These are phyloP conservation scores for Euphorbia celastroides DNA, from an alignment of 441 rosid genomes.

Conservation along the genomic window DNA sequence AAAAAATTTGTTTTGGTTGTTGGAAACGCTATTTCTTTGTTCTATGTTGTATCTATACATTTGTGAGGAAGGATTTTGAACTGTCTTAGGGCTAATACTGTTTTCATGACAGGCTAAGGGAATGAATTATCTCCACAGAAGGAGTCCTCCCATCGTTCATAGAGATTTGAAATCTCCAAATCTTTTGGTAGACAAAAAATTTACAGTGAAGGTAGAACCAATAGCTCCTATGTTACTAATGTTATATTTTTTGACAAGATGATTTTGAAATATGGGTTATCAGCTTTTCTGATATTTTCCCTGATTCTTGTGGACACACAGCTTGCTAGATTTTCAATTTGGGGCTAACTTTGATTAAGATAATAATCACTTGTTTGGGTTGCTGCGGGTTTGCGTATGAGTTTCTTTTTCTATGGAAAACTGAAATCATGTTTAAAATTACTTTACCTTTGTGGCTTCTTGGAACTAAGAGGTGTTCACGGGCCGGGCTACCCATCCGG, in stretches of 20 bases:
- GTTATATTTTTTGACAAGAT: slow-evolving; percentile 4
- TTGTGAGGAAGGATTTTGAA: slow-evolving; percentile 11
- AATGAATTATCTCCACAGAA: slow-evolving; percentile 96
- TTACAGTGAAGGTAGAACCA: slow-evolving; percentile 78
- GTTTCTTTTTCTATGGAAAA: not conserved
- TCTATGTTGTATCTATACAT: not conserved
- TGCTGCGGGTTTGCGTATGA: not conserved
- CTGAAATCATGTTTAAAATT: not conserved
- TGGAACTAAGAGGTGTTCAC: no score
- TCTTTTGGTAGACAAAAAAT: slow-evolving; percentile 92
- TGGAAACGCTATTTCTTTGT: not conserved
- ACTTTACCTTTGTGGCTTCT: not conserved
- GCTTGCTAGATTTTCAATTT: slow-evolving; percentile 11
- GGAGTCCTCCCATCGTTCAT: slow-evolving; percentile 95
- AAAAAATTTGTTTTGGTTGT: slow-evolving; percentile 5
- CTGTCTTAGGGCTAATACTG: slow-evolving; percentile 14
- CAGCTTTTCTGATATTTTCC: not conserved
- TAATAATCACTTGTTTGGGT: not conserved
- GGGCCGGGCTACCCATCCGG: no score
- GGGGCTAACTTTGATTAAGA: not conserved
- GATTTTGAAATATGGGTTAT: slow-evolving; percentile 1
- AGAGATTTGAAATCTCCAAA: slow-evolving; percentile 98
- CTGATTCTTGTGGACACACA: not conserved
- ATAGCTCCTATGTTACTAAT: not conserved
- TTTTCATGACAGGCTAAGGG: slow-evolving; percentile 78